Percentiles rank a stretch among this genome's conserved stretches.
Conservation (phyloP, 1,139 yeast species). For the Keqinozyma sinolaborantium region DNA sequence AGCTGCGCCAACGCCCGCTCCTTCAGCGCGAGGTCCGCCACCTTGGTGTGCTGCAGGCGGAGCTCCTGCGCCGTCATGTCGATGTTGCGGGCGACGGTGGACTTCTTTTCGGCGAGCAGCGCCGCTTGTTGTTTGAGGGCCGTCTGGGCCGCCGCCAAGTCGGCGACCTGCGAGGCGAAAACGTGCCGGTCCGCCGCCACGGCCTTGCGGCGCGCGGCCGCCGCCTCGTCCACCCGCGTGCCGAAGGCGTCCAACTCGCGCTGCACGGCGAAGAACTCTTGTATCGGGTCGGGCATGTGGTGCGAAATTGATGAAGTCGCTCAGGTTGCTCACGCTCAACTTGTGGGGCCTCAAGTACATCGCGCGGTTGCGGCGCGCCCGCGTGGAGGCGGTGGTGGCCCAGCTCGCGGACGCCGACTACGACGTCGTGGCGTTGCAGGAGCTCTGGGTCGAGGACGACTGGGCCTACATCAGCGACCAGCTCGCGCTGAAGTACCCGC, state of each 20-base stretch:
- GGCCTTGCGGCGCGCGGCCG: constrained; percentile 22
- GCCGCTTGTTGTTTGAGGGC: constrained; percentile 21
- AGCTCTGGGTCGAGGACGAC: constrained; percentile 86
- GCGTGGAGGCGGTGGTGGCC: constrained; percentile 75
- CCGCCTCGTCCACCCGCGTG: constrained; percentile 19
- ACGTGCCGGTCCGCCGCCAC: constrained; percentile 27
- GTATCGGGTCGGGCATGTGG: constrained; percentile 9
- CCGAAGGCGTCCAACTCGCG: constrained; percentile 29
- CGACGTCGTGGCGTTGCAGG: constrained; percentile 88
- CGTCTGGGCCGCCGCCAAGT: constrained; percentile 24
- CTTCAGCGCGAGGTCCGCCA: constrained; percentile 23
- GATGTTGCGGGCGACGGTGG: constrained; percentile 18
- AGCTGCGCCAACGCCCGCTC: constrained; percentile 17
- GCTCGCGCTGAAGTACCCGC: constrained; percentile 54
- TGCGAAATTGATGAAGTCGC: not conserved
- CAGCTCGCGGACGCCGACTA: constrained; percentile 56
- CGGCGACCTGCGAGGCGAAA: constrained; percentile 24
- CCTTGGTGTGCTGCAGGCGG: constrained; percentile 22
- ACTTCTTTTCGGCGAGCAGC: constrained; percentile 15
- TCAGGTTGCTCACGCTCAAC: constrained; percentile 54
- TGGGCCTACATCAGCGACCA: constrained; percentile 58
- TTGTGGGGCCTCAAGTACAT: constrained; percentile 91
- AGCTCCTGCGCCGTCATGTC: constrained; percentile 14
- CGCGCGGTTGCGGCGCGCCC: constrained; percentile 59
- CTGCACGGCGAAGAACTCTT: constrained; percentile 24